Base-by-base conservation (phyloP, 768 basidiomycete genomes). In the Strobilomyces echinocephalus region DNA sequence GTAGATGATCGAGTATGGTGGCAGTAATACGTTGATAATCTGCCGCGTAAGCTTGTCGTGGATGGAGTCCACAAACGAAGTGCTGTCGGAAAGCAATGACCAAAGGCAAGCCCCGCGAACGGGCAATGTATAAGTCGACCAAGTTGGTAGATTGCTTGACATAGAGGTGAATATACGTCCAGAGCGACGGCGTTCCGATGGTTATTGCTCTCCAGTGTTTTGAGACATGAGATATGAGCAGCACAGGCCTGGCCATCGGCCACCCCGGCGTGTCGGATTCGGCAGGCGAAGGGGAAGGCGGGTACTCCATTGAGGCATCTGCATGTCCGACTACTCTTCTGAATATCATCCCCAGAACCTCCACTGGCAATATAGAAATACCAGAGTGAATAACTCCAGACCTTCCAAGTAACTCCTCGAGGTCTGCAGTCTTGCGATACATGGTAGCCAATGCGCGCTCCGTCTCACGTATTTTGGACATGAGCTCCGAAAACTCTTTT, bases 191-290 rank as follows among this genome's bases (percentile, higher is more conserved):
- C 5, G 67, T 69, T 35, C 64, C 67, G 28, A 74, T 49, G 30
- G 74, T 73, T 40, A 75, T 59, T 20, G 65, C 58, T 52, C 76
- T 66, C 79, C 79, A 80, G 50, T 68, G 56, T 38, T 56, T 67
- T 50, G 75, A 79, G 33, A 80, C 71, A 38, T 70, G 71, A 42
- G 76, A 74, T 34, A 76, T 49, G 28, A 75, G 55, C 14, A 78
- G 54, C 50, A 69, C 67, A 1, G 67, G 62, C 50, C 64, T 57
- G 9, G 39, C 8, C 14, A 28, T n/a, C n/a, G 56, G 43, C 53
- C 58, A 58, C 44, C 54, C 53, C 4, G 36, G 41, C 43, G 48
- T 52, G 38, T 55, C 21, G 35, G 31, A 36, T 34, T 52, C 50
- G 36, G 38, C 24, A 16, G 42, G 36, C 9, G 38, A 28, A 16